Percentiles rank a stretch among this genome's conserved stretches.
phyloP scores from a whole-genome alignment of 1,284 basidiomycete genomes.

The Porogramme epimiltina region DNA sequence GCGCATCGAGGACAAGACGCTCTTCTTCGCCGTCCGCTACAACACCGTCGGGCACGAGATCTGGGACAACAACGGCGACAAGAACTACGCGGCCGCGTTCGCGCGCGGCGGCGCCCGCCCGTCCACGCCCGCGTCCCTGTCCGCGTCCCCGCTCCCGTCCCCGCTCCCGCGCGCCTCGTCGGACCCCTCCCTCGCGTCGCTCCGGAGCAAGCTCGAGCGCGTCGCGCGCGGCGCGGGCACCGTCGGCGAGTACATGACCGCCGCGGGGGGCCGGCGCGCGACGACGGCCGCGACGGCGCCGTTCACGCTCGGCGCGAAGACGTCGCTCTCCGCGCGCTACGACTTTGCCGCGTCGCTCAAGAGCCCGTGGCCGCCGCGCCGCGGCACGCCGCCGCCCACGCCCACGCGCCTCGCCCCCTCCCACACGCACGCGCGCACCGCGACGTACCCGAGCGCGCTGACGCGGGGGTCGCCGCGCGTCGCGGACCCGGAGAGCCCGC shows the following conservation, averaged over 20 bases:
- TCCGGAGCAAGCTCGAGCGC: constrained; percentile 58
- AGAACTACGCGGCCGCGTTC: constrained; percentile 80
- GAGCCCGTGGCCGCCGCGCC: constrained; percentile 39
- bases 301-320: constrained; percentile 34
- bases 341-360: constrained; percentile 55
- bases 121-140: constrained; percentile 25
- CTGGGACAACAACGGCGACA: constrained; percentile 90
- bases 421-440: constrained; percentile 31
- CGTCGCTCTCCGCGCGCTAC: constrained; percentile 52
- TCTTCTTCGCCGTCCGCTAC: constrained; percentile 84
- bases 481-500: constrained; percentile 13
- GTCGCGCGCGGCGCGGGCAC: constrained; percentile 41
- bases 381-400: constrained; percentile 14
- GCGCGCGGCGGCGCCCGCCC: constrained; percentile 30
- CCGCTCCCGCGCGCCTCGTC: too few relatives aligned
- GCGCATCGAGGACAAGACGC: constrained; percentile 84
- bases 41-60: constrained; percentile 70
- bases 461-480: constrained; percentile 32
- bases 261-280: not conserved
- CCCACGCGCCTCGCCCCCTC: constrained; percentile 6
- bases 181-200: constrained; percentile 41
- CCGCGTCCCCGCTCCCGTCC: constrained; percentile 2
- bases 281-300: constrained; percentile 9
- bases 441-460: constrained; percentile 39
- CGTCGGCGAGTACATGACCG: constrained; percentile 27